phyloP scores from a whole-genome alignment of 306 rosid genomes.

The Quercus wislizeni region DNA sequence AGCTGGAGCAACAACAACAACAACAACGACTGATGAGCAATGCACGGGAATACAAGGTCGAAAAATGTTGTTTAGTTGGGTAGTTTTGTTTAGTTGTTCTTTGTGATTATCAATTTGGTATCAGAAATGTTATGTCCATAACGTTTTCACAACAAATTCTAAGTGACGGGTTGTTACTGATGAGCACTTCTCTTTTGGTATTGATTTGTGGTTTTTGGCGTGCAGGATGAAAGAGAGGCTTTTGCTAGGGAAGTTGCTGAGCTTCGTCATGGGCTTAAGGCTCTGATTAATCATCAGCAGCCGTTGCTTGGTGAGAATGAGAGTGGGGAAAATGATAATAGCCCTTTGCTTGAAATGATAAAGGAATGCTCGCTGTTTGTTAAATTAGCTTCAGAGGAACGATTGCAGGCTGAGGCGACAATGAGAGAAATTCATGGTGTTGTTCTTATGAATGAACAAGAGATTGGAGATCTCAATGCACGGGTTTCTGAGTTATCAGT shows the following conservation, averaged over 20 bases:
- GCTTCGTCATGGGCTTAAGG: conserved; percentile 58
- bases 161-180: no score
- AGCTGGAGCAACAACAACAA: conserved; percentile 23
- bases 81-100: conserved; percentile 5
- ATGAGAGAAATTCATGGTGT: conserved; percentile 40
- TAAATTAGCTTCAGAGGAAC: conserved; percentile 45
- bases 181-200: not conserved
- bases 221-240: conserved; percentile 62
- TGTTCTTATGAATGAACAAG: conserved; percentile 55
- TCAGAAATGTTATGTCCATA: not conserved
- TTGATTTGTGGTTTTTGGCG: not conserved
- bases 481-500: conserved; percentile 45
- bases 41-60: conserved; percentile 42
- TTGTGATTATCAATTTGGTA: not conserved
- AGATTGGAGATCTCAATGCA: conserved; percentile 63
- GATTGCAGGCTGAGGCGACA: conserved; percentile 32
- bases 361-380: conserved; percentile 57
- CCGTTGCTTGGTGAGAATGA: conserved; percentile 7
- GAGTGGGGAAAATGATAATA: conserved; percentile 27
- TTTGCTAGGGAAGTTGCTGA: conserved; percentile 43
- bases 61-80: not conserved
- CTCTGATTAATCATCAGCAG: conserved; percentile 34
- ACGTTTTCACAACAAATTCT: no score
- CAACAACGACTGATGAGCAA: conserved; percentile 14
- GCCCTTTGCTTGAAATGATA: conserved; percentile 40